A percentile compares a stretch with the other conserved stretches of the same genome.
phyloP scores from a whole-genome alignment of 768 basidiomycete genomes.

The Suillus spraguei region DNA sequence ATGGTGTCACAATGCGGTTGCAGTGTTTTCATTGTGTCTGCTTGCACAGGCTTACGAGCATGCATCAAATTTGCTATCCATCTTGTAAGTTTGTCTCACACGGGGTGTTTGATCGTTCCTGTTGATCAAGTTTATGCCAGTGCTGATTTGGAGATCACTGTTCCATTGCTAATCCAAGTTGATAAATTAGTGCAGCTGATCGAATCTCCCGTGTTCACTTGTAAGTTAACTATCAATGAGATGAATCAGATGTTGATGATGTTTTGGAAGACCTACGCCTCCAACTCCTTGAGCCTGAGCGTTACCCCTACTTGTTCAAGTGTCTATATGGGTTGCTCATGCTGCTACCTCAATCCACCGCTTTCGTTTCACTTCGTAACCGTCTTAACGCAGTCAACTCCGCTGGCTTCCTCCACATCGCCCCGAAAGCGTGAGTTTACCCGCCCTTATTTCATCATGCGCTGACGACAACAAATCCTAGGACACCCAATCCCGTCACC shows the following conservation, averaged over 20 bases:
- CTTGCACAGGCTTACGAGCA: slow-evolving; percentile 99
- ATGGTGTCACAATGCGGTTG: slow-evolving; percentile 98
- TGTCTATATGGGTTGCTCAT: slow-evolving; percentile 96
- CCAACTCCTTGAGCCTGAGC: slow-evolving; percentile 95
- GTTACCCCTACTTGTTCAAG: slow-evolving; percentile 96
- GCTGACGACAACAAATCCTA: slow-evolving; percentile 24
- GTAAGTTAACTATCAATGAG: slow-evolving; percentile 44
- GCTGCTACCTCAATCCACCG: slow-evolving; percentile 95
- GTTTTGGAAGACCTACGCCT: slow-evolving; percentile 69
- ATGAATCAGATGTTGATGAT: slow-evolving; percentile 9
- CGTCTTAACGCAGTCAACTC: slow-evolving; percentile 95
- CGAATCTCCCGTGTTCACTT: slow-evolving; percentile 98
- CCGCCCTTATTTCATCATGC: background rate
- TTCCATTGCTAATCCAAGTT: slow-evolving; percentile 91
- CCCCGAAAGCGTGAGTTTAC: slow-evolving; percentile 74
- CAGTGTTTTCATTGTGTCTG: slow-evolving; percentile 94
- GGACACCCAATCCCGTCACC: slow-evolving; percentile 38
- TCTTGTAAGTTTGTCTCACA: slow-evolving; percentile 65
- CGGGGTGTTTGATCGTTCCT: background rate
- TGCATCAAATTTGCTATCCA: slow-evolving; percentile 92
- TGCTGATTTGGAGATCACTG: slow-evolving; percentile 96
- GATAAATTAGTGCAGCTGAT: slow-evolving; percentile 98
- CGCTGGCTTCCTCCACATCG: slow-evolving; percentile 89
- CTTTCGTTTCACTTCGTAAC: slow-evolving; percentile 93
- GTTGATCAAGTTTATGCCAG: slow-evolving; percentile 41